Evolutionary conservation across 177 flowering plant species (phyloP).

Genomic region (Vitis hybrid): DNA sequence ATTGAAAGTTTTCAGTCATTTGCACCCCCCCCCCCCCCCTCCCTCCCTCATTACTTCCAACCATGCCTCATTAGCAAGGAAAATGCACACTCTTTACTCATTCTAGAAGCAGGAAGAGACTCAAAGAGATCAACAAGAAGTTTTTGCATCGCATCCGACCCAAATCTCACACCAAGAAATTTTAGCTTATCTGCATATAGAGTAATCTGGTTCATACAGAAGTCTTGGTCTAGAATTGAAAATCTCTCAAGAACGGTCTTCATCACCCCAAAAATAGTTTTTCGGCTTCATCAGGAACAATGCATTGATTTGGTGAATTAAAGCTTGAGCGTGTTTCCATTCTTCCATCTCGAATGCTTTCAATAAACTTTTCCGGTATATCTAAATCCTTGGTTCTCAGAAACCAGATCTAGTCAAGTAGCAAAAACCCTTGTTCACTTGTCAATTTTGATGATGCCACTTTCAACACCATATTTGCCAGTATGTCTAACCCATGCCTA

Average conservation of each 20-base stretch:
- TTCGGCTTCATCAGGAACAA: too few relatives aligned
- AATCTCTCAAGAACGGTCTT: background rate
- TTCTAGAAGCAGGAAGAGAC: background rate
- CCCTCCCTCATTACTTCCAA: conserved; percentile 3
- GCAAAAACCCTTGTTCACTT: too few relatives aligned
- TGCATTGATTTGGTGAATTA: too few relatives aligned
- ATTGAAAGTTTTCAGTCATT: conserved; percentile 10
- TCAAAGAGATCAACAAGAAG: background rate
- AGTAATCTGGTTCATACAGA: background rate
- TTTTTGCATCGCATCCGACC: background rate
- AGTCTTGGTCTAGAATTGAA: conserved; percentile 6
- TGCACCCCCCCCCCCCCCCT: too few relatives aligned
- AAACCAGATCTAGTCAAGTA: too few relatives aligned
- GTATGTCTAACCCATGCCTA: too few relatives aligned
- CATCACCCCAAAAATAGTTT: background rate
- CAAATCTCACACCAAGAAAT: conserved; percentile 11
- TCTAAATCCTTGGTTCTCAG: too few relatives aligned
- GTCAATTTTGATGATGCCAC: too few relatives aligned
- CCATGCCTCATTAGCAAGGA: conserved; percentile 12
- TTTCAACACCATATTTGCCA: too few relatives aligned
- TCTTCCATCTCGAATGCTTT: too few relatives aligned
- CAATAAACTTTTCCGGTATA: too few relatives aligned
- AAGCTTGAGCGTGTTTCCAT: too few relatives aligned
- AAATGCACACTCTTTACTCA: conserved; percentile 7
- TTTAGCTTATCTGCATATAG: conserved; percentile 9